Base-by-base conservation (phyloP, 495 filamentous ascomycete species). In the Penicillium cosmopolitanum region DNA sequence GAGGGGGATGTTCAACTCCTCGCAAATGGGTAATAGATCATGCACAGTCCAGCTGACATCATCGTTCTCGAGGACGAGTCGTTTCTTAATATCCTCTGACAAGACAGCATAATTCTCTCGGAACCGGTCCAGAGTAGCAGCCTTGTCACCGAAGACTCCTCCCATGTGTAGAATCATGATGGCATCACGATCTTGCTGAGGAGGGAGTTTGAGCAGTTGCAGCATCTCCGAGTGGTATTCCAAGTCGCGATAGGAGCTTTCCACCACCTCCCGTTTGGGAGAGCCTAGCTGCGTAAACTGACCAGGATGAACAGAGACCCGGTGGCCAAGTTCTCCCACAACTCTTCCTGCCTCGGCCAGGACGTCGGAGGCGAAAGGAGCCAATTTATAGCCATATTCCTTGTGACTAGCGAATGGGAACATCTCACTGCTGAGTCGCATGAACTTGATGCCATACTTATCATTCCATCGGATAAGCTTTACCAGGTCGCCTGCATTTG, bases 141-240 rank as follows among this genome's bases (percentile, higher is more conserved):
- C 77, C 72, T 96, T 98, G 72, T 96, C 91, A 13, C 92, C 94
- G 66, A 93, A 97, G 0, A 90, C 84, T 13, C 95, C 95, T 18
- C 93, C 95, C 85, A 98, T 92, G 65, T 98, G 95, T 3, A 98
- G 68, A 56, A 97, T 92, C 91, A 98, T 95, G 42, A 97, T 86
- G 6, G 95, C 93, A 72, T 97, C 92, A 19, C 88, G 87, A 68
- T 97, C 80, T 55, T 87, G 83, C 68, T 98, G 93, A 16, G 85
- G 83, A 0, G 92, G 90, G 0, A 97, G 77, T 19, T 83, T 87
- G 15, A 97, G 85, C 1, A 96, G 82, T 11, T 82, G 82, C 0
- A 97, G 82, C 79, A 97, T 72, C 72, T 98, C 93, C 36, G 89
- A 87, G 69, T 97, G 94, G 63, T 95, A 98, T 48, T 90, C 90